Percentiles rank a stretch among this genome's conserved stretches.
Evolutionary conservation across 768 basidiomycete genomes (phyloP).

Genomic region (Kwoniella europaea): DNA sequence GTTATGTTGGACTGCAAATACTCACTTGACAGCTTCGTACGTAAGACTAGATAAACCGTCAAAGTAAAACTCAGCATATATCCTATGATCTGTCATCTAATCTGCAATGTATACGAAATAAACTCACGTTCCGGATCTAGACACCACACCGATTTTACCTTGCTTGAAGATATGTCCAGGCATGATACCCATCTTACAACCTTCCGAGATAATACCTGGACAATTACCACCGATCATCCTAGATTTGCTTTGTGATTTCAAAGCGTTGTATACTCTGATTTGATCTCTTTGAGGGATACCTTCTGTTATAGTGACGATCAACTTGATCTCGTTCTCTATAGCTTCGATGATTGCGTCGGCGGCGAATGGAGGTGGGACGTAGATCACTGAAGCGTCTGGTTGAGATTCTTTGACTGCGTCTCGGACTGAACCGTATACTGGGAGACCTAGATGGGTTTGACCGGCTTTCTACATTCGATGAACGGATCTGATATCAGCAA

Average conservation of each 20-base stretch:
- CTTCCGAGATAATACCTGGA: slow-evolving; percentile 97
- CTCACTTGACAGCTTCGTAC: slow-evolving; percentile 87
- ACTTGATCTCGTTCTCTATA: slow-evolving; percentile 94
- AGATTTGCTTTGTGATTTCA: slow-evolving; percentile 90
- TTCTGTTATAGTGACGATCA: slow-evolving; percentile 98
- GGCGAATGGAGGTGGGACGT: slow-evolving; percentile 94
- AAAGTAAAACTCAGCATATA: no score
- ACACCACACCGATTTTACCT: slow-evolving; percentile 75
- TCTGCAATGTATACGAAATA: no score
- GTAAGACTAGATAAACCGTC: slow-evolving; percentile 64
- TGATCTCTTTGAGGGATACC: slow-evolving; percentile 98
- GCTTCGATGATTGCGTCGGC: slow-evolving; percentile 98
- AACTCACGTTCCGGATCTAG: slow-evolving; percentile 57
- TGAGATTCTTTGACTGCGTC: slow-evolving; percentile 85
- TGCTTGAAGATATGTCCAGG: slow-evolving; percentile 97
- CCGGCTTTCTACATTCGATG: slow-evolving; percentile 78
- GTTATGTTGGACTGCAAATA: slow-evolving; percentile 11
- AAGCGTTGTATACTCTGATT: slow-evolving; percentile 89
- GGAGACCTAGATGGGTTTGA: slow-evolving; percentile 89
- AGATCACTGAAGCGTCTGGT: slow-evolving; percentile 94
- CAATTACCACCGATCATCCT: slow-evolving; percentile 98
- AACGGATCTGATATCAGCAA: neutral
- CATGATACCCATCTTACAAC: slow-evolving; percentile 98
- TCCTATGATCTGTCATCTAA: no score
- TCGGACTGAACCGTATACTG: slow-evolving; percentile 87